phyloP scores from a whole-genome alignment of 129 eudicot species.

The Kitagawia praeruptora region DNA sequence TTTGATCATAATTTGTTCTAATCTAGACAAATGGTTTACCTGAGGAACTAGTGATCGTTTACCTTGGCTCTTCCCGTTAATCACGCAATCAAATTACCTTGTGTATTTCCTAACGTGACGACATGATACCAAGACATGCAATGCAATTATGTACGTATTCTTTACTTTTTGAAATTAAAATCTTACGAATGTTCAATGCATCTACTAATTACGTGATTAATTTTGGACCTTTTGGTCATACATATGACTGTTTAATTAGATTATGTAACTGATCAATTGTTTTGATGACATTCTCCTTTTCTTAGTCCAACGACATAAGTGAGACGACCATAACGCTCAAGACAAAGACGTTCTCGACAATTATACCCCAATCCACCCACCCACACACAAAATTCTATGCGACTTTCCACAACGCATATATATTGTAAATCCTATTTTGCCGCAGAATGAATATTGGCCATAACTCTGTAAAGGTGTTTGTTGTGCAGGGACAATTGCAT shows the following conservation, averaged over 20 bases:
- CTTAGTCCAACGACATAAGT: background rate
- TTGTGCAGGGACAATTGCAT: background rate
- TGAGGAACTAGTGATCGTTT: too few relatives aligned
- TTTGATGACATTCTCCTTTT: too few relatives aligned
- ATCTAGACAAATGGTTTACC: too few relatives aligned
- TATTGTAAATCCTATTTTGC: background rate
- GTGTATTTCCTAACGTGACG: too few relatives aligned
- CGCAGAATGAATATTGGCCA: slow-evolving; percentile 6
- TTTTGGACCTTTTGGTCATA: background rate
- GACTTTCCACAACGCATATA: too few relatives aligned
- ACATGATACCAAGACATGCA: background rate
- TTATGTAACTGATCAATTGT: background rate
- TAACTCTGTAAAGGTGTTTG: background rate
- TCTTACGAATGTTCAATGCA: background rate
- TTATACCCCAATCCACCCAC: background rate
- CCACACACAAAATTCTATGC: background rate
- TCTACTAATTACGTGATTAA: background rate
- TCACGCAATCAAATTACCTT: too few relatives aligned
- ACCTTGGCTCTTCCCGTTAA: too few relatives aligned
- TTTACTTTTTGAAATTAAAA: too few relatives aligned
- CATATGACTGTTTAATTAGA: too few relatives aligned
- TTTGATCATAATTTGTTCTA: too few relatives aligned
- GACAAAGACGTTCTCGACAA: background rate
- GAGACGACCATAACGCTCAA: background rate
- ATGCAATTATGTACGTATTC: background rate